These are phyloP conservation scores for Medicago lupulina DNA, from an alignment of 306 rosid genomes.

Conservation along the genomic window DNA sequence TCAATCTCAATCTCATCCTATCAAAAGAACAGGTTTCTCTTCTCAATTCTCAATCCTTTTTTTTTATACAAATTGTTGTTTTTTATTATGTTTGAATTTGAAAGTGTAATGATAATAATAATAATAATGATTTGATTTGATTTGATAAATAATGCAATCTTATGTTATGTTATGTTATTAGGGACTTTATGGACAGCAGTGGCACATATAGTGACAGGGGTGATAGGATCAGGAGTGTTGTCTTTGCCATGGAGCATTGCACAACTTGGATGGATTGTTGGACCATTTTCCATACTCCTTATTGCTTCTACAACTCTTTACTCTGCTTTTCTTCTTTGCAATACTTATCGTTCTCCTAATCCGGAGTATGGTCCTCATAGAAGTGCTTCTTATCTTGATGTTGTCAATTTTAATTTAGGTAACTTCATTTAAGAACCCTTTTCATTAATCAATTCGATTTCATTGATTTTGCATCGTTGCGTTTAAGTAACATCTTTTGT, in stretches of 20 bases:
- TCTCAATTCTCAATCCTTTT: not conserved
- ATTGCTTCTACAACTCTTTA: constrained; percentile 54
- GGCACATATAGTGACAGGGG: constrained; percentile 64
- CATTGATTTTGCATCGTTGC: not conserved
- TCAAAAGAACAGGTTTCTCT: constrained; percentile 45
- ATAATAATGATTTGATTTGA: not conserved
- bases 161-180: not conserved
- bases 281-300: constrained; percentile 48
- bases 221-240: constrained; percentile 64
- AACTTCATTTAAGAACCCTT: not conserved
- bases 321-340: constrained; percentile 53
- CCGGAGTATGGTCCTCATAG: constrained; percentile 53
- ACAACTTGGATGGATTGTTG: constrained; percentile 68
- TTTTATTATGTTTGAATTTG: not conserved
- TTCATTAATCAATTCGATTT: not conserved
- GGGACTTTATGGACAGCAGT: constrained; percentile 66
- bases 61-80: not conserved
- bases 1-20: not conserved
- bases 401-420: constrained; percentile 51
- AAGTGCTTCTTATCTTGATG: constrained; percentile 53
- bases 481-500: too few species aligned
- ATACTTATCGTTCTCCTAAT: constrained; percentile 55
- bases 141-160: not conserved
- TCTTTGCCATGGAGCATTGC: constrained; percentile 64
- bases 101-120: not conserved